Base-by-base conservation (phyloP, 305 asterid species). In the Fraxinus platypoda region DNA sequence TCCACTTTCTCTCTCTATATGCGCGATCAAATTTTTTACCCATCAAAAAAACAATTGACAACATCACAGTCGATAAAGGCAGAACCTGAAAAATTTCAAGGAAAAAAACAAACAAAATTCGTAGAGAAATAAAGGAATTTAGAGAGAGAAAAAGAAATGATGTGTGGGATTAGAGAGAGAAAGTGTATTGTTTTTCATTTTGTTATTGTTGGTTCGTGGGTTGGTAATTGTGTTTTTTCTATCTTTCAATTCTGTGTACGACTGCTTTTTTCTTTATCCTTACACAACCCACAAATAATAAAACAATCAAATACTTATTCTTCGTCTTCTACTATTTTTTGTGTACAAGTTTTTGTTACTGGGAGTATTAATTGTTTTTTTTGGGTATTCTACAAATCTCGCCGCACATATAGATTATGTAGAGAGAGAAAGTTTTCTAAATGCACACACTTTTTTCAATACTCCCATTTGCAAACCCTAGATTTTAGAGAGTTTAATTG, bases 401-500 rank as follows among this genome's bases (percentile, higher is more conserved):
- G 91, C 97, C 93, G 89, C 95, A 88, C 95, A 90, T 89, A 82
- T 86, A 79, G 87, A 62, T 83, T 84, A 31, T 77, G 83, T 81
- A 85, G 87, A 87, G 87, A 85, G 88, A 85, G 86, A 83, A 59
- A 83, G 75, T 76, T 83, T 81, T 75, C 75, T 72, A 28, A 66
- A 46, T 73, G 35, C 81, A 68, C 79, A 73, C 81, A 77, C 80
- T 68, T 62, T 85, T 85, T 31, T 49, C 25, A 26, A 13, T 43
- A 31, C 78, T 41, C 37, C 33, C 11, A 26, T 64, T 86, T 85
- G 87, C 80, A 75, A 83, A 86, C 87, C 90, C 90, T 87, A 87
- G 75, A 17, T 82, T 84, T 21, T 80, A 68, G 28, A 78, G 79
- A 21, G 74, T 21, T 77, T 82, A 89, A 31, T 52, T 84, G 5